phyloP scores from a whole-genome alignment of 2,329 filamentous ascomycete species.

The Trichoderma pleuroti region DNA sequence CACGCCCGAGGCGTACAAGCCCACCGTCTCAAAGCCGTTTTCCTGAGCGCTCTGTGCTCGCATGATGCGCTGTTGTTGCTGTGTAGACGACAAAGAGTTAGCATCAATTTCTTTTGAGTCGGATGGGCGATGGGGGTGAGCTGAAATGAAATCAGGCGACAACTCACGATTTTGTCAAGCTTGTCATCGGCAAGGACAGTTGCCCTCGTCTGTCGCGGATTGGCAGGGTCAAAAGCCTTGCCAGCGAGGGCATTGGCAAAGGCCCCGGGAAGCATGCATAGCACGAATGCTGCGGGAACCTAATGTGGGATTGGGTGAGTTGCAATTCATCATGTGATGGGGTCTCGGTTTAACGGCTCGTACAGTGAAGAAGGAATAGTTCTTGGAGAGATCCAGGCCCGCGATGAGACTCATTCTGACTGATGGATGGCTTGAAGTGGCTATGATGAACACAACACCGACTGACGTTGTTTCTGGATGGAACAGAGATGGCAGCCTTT shows the following conservation, averaged over 20 bases:
- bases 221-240: conserved; percentile 36
- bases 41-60: conserved; percentile 48
- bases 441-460: background rate
- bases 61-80: conserved; percentile 53
- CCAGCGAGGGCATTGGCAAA: conserved; percentile 32
- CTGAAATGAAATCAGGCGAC: background rate
- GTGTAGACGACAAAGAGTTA: background rate
- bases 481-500: background rate
- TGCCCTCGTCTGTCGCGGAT: conserved; percentile 37
- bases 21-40: conserved; percentile 45
- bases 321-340: too few species aligned
- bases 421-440: background rate
- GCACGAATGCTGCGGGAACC: conserved; percentile 41
- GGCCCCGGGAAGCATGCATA: conserved; percentile 35
- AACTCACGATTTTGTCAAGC: conserved; percentile 30
- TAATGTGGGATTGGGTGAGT: conserved; percentile 20
- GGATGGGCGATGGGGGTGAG: background rate
- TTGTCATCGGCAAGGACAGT: conserved; percentile 32
- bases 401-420: conserved; percentile 21
- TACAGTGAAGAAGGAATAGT: conserved; percentile 34
- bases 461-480: background rate
- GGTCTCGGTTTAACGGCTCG: conserved; percentile 5
- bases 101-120: background rate
- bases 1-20: conserved; percentile 41
- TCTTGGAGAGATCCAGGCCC: conserved; percentile 35